Evolutionary conservation across 306 rosid genomes (phyloP).

Genomic region (Quillaja saponaria): DNA sequence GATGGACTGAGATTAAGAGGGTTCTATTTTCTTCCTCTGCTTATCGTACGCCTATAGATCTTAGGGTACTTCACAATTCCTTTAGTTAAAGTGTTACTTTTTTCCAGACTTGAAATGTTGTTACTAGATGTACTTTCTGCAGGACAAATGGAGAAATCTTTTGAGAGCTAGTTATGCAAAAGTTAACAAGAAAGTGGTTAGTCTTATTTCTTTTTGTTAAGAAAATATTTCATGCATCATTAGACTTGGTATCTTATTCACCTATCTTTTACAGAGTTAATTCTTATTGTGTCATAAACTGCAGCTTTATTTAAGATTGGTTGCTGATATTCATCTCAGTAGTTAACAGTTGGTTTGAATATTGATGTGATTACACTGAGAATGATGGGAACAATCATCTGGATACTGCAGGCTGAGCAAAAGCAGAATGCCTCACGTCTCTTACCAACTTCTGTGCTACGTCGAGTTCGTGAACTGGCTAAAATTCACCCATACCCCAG

Average conservation of each 20-base stretch:
- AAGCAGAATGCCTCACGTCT: conserved; percentile 54
- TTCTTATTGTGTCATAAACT: too few species aligned
- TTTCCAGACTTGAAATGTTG: conserved; percentile 22
- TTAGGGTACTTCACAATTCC: conserved; percentile 61
- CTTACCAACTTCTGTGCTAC: conserved; percentile 60
- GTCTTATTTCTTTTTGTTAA: not conserved
- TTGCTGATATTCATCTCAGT: too few species aligned
- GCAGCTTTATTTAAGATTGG: too few species aligned
- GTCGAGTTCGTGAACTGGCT: conserved; percentile 80
- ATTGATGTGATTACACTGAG: not conserved
- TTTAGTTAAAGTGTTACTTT: conserved; percentile 15
- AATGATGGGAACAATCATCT: conserved; percentile 23
- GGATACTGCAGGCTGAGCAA: conserved; percentile 56
- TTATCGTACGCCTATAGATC: conserved; percentile 93
- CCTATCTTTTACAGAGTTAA: too few species aligned
- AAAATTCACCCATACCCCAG: conserved; percentile 84
- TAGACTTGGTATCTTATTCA: too few species aligned
- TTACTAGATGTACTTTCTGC: conserved; percentile 34
- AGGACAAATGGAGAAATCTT: conserved; percentile 99
- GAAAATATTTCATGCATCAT: not conserved
- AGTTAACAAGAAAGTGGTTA: conserved; percentile 59
- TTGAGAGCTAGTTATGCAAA: conserved; percentile 59
- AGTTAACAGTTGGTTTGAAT: not conserved
- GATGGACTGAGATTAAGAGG: conserved; percentile 88
- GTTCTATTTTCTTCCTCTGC: conserved; percentile 60